phyloP scores from a whole-genome alignment of 2,329 filamentous ascomycete genomes.

The Penicillium brasilianum region DNA sequence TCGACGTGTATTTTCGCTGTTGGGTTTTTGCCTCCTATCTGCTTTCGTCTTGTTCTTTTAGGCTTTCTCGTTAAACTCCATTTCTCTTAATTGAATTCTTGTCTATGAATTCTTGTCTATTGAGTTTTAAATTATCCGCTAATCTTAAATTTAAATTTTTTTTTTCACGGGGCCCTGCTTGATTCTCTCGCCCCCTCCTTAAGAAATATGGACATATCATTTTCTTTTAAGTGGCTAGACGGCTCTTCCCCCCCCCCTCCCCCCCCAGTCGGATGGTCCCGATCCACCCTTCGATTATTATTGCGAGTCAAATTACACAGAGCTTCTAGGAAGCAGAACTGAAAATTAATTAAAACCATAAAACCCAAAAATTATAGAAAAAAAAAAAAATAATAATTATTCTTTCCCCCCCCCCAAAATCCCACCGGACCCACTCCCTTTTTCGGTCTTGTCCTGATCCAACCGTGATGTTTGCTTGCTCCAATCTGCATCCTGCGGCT shows the following conservation, averaged over 20 bases:
- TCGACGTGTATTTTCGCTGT: constrained; percentile 23
- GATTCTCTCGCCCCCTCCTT: constrained; percentile 1
- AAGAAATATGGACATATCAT: constrained; percentile 12
- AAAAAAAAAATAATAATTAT: constrained; percentile 13
- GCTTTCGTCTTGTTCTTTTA: constrained; percentile 10
- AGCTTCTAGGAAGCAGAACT: not conserved
- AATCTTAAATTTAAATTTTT: not conserved
- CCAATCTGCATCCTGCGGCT: constrained; percentile 38
- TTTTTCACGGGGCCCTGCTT: not conserved
- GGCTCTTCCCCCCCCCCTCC: not conserved
- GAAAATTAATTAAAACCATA: constrained; percentile 18
- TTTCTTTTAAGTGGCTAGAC: constrained; percentile 26
- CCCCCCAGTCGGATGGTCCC: constrained; percentile 33
- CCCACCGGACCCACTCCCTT: constrained; percentile 29
- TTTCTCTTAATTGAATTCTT: too few species aligned
- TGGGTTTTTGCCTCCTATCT: constrained; percentile 15
- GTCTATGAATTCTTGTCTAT: not conserved
- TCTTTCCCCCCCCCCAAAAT: constrained; percentile 1
- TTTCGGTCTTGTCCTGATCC: constrained; percentile 35
- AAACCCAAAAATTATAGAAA: constrained; percentile 11
- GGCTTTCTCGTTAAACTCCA: constrained; percentile 11
- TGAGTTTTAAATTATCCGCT: not conserved
- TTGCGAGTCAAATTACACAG: constrained; percentile 13
- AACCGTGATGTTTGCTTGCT: constrained; percentile 38
- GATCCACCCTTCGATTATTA: constrained; percentile 24